Base-by-base conservation (phyloP, 176 grass and related monocot species). In the Tillandsia leiboldiana region DNA sequence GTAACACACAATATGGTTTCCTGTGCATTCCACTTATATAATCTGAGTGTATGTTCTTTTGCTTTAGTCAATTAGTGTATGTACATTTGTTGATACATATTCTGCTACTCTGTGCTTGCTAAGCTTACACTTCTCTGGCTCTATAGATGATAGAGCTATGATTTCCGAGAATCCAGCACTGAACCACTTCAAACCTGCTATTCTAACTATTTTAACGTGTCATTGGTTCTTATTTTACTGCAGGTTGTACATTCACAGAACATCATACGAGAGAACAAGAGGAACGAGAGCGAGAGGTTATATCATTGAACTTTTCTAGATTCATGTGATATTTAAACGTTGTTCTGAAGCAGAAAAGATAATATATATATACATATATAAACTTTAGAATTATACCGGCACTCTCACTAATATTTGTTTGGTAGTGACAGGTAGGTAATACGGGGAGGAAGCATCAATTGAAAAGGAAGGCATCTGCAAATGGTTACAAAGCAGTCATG, bases 211-310 rank as follows among this genome's bases (percentile, higher is more conserved):
- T 18, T 59, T 59, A 5, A 9, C 33, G 7, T 5, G 20, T 59
- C 54, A 59, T 18, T 59, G 53, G 53, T 56, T 56, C 12, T 42
- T 50, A 26, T 81, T 79, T 47, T 70, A 48, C 59, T 71, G 59
- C 79, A 97, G 86, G 82, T 50, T 66, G 66, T 70, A 67, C 72
- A 28, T 69, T 51, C 48, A 66, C 53, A 58, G 59, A 83, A 29
- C 29, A 28, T 69, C 29, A 27, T 1, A n/a, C 22, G n/a, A 18
- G 54, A 26, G 75, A 23, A 71, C 72, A 79, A 83, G 75, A 84
- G 75, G 71, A 92, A 28, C 71, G 81, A 73, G 69, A 73, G 63
- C 57, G 17, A 50, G 78, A 87, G 84, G 89, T 90, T 68, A 49
- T 65, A 53, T 75, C 8, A 51, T 48, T 17, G 12, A 53, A 66